Conservation (phyloP, 169 alveolate genomes). For the Plasmodium falciparum region DNA sequence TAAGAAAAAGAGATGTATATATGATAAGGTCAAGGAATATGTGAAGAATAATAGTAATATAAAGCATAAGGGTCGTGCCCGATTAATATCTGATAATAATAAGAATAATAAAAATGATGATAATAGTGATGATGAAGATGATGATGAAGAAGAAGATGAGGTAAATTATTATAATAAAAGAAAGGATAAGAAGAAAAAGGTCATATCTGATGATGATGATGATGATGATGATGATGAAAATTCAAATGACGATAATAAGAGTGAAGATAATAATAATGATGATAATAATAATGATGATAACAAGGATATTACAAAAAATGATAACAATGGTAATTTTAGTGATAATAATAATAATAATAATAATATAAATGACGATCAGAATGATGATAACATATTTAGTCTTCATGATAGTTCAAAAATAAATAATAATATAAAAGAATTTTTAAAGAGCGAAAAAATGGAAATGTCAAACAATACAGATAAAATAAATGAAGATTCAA, state of each 20-base stretch:
- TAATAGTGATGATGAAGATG: slow-evolving; percentile 18
- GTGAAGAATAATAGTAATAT: slow-evolving; percentile 44
- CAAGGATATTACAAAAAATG: neutral
- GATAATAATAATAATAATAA: slow-evolving; percentile 3
- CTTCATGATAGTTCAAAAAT: slow-evolving; percentile 38
- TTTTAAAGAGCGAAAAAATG: slow-evolving; percentile 43
- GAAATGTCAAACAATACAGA: slow-evolving; percentile 16
- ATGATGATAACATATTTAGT: slow-evolving; percentile 30
- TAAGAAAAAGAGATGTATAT: slow-evolving; percentile 71
- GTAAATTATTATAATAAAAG: slow-evolving; percentile 27
- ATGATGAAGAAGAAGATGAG: slow-evolving; percentile 43
- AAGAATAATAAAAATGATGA: slow-evolving; percentile 25
- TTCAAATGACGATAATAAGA: neutral
- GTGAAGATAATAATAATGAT: neutral
- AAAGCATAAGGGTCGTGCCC: neutral
- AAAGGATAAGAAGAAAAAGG: slow-evolving; percentile 26
- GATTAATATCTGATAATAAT: slow-evolving; percentile 32
- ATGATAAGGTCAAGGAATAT: slow-evolving; percentile 75
- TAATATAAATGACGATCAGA: slow-evolving; percentile 27
- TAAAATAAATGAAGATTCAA: slow-evolving; percentile 27
- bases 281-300: neutral
- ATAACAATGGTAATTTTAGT: neutral
- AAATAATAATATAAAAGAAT: slow-evolving; percentile 53
- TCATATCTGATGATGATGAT: slow-evolving; percentile 21
- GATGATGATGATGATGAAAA: slow-evolving; percentile 16